Evolutionary conservation across 1,284 basidiomycete species (phyloP).

Genomic region (Fomitopsis schrenkii): DNA sequence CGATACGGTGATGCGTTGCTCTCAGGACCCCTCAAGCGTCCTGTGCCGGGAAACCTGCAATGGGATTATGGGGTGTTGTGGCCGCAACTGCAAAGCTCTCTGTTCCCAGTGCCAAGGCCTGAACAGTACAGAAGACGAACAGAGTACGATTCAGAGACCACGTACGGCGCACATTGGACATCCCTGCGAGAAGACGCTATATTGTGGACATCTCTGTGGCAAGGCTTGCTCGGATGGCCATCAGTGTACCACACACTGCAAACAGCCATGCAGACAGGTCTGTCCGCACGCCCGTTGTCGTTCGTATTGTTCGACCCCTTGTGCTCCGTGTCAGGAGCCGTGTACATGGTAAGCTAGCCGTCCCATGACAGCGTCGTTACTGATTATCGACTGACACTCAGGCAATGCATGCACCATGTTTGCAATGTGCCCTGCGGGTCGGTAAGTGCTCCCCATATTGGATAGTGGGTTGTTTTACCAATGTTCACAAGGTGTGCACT

Average conservation of each 20-base stretch:
- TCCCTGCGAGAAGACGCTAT: constrained; percentile 47
- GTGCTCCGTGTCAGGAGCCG: constrained; percentile 59
- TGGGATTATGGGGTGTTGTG: constrained; percentile 50
- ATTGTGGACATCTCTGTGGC: constrained; percentile 57
- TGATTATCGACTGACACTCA: not conserved
- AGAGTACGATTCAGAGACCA: constrained; percentile 7
- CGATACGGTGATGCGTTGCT: constrained; percentile 40
- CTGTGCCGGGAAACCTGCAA: constrained; percentile 43
- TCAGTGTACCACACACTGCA: constrained; percentile 45
- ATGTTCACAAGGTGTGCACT: constrained; percentile 50
- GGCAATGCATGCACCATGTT: constrained; percentile 48
- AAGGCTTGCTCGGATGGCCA: constrained; percentile 49
- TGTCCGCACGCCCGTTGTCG: constrained; percentile 52
- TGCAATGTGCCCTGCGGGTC: constrained; percentile 72
- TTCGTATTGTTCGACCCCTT: constrained; percentile 47
- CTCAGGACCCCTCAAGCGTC: constrained; percentile 34
- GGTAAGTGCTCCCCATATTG: constrained; percentile 36
- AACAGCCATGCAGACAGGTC: constrained; percentile 45
- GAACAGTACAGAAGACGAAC: constrained; percentile 10
- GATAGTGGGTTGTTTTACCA: not conserved
- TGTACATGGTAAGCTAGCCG: constrained; percentile 42
- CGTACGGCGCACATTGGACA: constrained; percentile 43
- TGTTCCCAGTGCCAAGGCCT: constrained; percentile 50
- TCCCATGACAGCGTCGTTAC: not conserved
- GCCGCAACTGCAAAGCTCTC: constrained; percentile 41